Conservation (phyloP, 768 basidiomycete species). For the Multifurca ochricompacta region DNA sequence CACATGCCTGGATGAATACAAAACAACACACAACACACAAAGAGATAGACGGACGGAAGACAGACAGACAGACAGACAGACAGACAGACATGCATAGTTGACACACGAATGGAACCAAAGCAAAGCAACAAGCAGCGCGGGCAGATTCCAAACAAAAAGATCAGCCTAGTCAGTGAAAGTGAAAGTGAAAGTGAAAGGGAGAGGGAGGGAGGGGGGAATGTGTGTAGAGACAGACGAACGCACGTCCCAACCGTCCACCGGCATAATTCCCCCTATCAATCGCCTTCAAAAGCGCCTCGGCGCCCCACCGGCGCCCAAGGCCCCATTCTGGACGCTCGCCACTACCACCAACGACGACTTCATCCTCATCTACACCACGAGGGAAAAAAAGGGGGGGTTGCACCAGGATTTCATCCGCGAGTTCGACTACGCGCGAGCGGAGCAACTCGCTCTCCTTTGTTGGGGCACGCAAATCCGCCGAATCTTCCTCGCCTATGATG, state of each 20-base stretch:
- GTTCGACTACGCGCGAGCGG: slow-evolving; percentile 59
- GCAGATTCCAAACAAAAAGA: background rate
- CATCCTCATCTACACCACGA: background rate
- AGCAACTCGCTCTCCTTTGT: slow-evolving; percentile 31
- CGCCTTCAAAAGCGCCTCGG: slow-evolving; percentile 63
- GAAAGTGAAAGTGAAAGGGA: background rate
- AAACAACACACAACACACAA: too few species aligned
- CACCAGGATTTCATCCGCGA: slow-evolving; percentile 75
- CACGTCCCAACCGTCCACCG: slow-evolving; percentile 69
- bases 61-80: too few species aligned
- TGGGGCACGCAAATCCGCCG: slow-evolving; percentile 59
- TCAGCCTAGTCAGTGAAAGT: too few species aligned
- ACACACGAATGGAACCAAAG: too few species aligned
- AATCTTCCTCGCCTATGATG: slow-evolving; percentile 95
- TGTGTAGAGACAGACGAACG: slow-evolving; percentile 27
- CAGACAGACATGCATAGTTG: too few species aligned
- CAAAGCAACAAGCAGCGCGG: too few species aligned
- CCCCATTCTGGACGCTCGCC: slow-evolving; percentile 66
- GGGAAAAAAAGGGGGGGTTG: slow-evolving; percentile 29
- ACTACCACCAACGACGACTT: slow-evolving; percentile 31
- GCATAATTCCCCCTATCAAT: slow-evolving; percentile 77
- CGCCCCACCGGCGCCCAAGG: slow-evolving; percentile 51
- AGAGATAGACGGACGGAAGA: too few species aligned
- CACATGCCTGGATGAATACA: slow-evolving; percentile 28
- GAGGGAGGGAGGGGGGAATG: background rate